Base-by-base conservation (phyloP, 2,329 filamentous ascomycete genomes). In the Peltaster fructicola region DNA sequence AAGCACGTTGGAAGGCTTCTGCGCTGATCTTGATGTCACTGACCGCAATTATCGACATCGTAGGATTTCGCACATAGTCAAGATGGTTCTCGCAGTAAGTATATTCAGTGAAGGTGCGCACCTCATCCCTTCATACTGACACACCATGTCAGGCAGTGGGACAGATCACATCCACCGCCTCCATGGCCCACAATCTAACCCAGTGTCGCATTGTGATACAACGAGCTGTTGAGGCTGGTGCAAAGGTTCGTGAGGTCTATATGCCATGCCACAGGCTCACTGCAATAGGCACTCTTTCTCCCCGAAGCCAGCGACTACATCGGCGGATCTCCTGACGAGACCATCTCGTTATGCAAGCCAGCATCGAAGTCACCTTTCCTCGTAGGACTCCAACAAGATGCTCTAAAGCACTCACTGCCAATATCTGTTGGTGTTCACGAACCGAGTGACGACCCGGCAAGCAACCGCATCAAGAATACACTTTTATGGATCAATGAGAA, bases 221-320 rank as follows among this genome's bases (percentile, higher is more conserved):
- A 30, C 77, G 75, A 47, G 82, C 85, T 17, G 71, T 73, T 7
- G 58, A 61, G 14, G 73, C 73, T 29, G 80, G 80, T 21, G 84
- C 84, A 27, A 77, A 82, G 61, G 79, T 82, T 16, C 17, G 31
- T 29, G 6, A 21, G n/a, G 8, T 17, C 23, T 14, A 20, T 14
- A n/a, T n/a, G n/a, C n/a, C n/a, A n/a, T n/a, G n/a, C n/a, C n/a
- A n/a, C n/a, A n/a, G n/a, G n/a, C n/a, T n/a, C n/a, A n/a, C n/a
- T n/a, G n/a, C n/a, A n/a, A 18, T 27, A 78, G 67, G 69, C 77
- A 10, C 65, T 93, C 24, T 93, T 95, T 56, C 73, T 93, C 26
- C 85, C 85, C 8, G 85, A 93, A 62, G 85, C 85, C 13, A 70
- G 69, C 29, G 82, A 92, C 55, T 93, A 92, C 57, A 82, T 93